A percentile compares a stretch with the other conserved stretches of the same genome.
phyloP scores from a whole-genome alignment of 805 yeast species.

The Yamadazyma phyllophila region DNA sequence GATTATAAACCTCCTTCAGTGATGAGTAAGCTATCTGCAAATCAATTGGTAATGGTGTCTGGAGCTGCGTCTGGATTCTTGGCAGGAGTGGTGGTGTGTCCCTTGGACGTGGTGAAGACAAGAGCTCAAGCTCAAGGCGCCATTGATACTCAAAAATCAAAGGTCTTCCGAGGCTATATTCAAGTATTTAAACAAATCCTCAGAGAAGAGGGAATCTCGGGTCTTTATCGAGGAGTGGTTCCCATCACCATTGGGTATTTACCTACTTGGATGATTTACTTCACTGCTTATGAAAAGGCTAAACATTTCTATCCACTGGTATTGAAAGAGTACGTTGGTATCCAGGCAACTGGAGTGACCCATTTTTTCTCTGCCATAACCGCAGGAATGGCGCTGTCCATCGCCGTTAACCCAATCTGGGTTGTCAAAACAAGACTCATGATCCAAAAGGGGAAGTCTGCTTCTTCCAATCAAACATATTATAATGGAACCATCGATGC shows the following conservation, averaged over 20 bases:
- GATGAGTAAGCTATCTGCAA: slow-evolving; percentile 31
- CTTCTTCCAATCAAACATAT: slow-evolving; percentile 33
- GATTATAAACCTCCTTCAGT: slow-evolving; percentile 20
- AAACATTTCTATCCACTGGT: slow-evolving; percentile 53
- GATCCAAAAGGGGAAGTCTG: slow-evolving; percentile 65
- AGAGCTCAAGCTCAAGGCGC: slow-evolving; percentile 88
- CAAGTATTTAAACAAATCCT: slow-evolving; percentile 67
- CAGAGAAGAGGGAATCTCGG: slow-evolving; percentile 75
- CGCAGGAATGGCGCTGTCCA: slow-evolving; percentile 85
- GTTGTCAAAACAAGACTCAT: slow-evolving; percentile 93
- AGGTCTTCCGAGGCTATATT: slow-evolving; percentile 56
- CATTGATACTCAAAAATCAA: slow-evolving; percentile 15
- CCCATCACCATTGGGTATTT: slow-evolving; percentile 94
- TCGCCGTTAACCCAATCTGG: slow-evolving; percentile 94
- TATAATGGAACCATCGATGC: slow-evolving; percentile 85
- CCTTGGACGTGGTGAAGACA: slow-evolving; percentile 93
- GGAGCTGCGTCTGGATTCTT: slow-evolving; percentile 95
- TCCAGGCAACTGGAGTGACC: slow-evolving; percentile 25
- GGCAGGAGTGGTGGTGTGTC: slow-evolving; percentile 89
- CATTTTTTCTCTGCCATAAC: slow-evolving; percentile 68
- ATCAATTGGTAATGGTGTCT: slow-evolving; percentile 70
- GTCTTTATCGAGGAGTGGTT: slow-evolving; percentile 84
- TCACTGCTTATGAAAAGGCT: slow-evolving; percentile 81
- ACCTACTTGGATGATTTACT: slow-evolving; percentile 97
- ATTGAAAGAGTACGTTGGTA: slow-evolving; percentile 25